Base-by-base conservation (phyloP, 805 yeast genomes). In the Wickerhamomyces hampshirensis region DNA sequence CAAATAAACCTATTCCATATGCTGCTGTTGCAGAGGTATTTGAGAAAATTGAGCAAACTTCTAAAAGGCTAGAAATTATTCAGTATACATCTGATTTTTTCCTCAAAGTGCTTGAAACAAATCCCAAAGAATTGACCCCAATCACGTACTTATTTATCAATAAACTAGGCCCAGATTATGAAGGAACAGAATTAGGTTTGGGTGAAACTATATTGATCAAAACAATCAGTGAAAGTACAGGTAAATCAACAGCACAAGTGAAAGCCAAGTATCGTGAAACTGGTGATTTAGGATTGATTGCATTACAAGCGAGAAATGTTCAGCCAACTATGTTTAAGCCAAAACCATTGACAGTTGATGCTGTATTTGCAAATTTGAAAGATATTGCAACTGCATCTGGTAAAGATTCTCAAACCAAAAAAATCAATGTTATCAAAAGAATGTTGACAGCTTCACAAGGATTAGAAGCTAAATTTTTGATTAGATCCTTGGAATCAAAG, bases 321-420 rank as follows among this genome's bases (percentile, higher is more conserved):
- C 98, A 93, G 56, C 82, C 94, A 3, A 77, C 95, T 0, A 89
- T 93, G 96, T 87, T 91, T 62, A 85, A 85, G 51, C 96, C 97
- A 0, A 76, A 80, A 46, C 80, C 95, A 1, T 64, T 93, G 47
- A 81, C 82, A 11, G 77, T 86, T 2, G 71, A 74, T 29, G 65
- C 66, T 16, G 98, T 93, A 3, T 93, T 89, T 58, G 66, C 71
- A 8, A 79, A 76, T 44, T 68, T 93, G 42, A 77, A 80, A 33
- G 75, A 73, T 34, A 93, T 93, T 41, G 96, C 98, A 1, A 69
- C 69, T 33, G 56, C 80, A 1, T 71, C 84, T 1, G 98, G 98
- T 10, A 73, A 77, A 39, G 84, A 84, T 43, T 84, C 96, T 2
- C 98, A 93, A 58, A 62, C 73, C 23, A 74, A 68, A 36, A 93